A percentile compares a stretch with the other conserved stretches of the same genome.
These are phyloP conservation scores for Prunus davidiana DNA, from an alignment of 306 rosid species.

Conservation along the genomic window DNA sequence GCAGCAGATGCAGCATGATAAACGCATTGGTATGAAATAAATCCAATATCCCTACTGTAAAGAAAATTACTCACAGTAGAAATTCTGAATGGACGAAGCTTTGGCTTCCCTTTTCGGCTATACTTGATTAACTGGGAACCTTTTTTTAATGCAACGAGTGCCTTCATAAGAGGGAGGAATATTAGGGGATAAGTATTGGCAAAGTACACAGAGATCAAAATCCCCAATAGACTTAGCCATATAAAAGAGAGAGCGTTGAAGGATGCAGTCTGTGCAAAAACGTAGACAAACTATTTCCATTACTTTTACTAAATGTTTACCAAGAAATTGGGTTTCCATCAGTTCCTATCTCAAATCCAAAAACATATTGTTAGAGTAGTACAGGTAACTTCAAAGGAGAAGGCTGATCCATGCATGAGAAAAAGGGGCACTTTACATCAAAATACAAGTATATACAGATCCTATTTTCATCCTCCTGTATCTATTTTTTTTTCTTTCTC, in stretches of 20 bases:
- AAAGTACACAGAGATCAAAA: conserved; percentile 7
- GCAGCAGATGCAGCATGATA: background rate
- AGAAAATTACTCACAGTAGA: conserved; percentile 55
- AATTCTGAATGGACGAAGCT: conserved; percentile 75
- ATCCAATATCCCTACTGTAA: background rate
- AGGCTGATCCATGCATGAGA: background rate
- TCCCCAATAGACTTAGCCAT: conserved; percentile 11
- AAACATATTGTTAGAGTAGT: background rate
- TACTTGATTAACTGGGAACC: conserved; percentile 83
- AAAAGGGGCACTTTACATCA: background rate
- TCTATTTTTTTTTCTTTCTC: background rate
- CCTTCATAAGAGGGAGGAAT: conserved; percentile 46
- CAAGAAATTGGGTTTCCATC: background rate
- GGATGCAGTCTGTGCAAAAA: background rate
- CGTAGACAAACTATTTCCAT: background rate
- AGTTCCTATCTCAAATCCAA: background rate
- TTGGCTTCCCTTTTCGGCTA: conserved; percentile 83
- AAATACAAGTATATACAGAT: background rate
- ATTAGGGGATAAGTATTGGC: conserved; percentile 15
- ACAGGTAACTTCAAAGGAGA: background rate
- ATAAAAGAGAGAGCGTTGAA: conserved; percentile 5
- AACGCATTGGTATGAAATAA: background rate
- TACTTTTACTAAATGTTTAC: background rate
- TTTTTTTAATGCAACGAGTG: conserved; percentile 59
- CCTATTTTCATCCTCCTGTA: background rate